phyloP scores from a whole-genome alignment of 345 rosid species.

The Bruguiera parviflora region DNA sequence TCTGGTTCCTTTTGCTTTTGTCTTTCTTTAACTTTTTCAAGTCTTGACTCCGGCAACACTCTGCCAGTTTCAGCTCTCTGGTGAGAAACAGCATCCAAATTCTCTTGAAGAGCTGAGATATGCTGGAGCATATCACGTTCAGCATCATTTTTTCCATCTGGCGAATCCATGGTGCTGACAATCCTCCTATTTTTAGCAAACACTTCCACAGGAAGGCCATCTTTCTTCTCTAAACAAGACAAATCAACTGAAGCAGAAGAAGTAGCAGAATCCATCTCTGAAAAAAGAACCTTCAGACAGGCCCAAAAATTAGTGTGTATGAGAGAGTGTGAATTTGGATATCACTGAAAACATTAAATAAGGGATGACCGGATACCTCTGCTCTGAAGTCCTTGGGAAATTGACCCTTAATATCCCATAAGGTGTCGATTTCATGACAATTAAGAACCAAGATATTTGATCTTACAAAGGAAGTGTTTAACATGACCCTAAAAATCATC shows the following conservation, averaged over 20 bases:
- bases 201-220: slow-evolving; percentile 64
- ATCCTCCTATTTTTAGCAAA: slow-evolving; percentile 61
- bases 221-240: slow-evolving; percentile 50
- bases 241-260: slow-evolving; percentile 45
- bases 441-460: slow-evolving; percentile 62
- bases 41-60: slow-evolving; percentile 33
- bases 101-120: slow-evolving; percentile 43
- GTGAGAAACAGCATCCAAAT: slow-evolving; percentile 39
- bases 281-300: slow-evolving; percentile 59
- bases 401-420: slow-evolving; percentile 58
- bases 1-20: slow-evolving; percentile 33
- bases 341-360: slow-evolving; percentile 2
- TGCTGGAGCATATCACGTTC: slow-evolving; percentile 50
- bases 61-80: slow-evolving; percentile 34
- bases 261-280: slow-evolving; percentile 57
- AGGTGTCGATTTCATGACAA: slow-evolving; percentile 61
- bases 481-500: slow-evolving; percentile 75
- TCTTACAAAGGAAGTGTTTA: slow-evolving; percentile 68
- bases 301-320: slow-evolving; percentile 19
- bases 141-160: slow-evolving; percentile 48
- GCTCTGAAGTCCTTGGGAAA: slow-evolving; percentile 69
- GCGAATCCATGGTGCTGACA: slow-evolving; percentile 55
- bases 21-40: slow-evolving; percentile 40
- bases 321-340: slow-evolving; percentile 15
- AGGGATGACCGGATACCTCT: slow-evolving; percentile 46